Evolutionary conservation across 2,329 filamentous ascomycete genomes (phyloP).

Genomic region (Phyllosticta citrichinensis): DNA sequence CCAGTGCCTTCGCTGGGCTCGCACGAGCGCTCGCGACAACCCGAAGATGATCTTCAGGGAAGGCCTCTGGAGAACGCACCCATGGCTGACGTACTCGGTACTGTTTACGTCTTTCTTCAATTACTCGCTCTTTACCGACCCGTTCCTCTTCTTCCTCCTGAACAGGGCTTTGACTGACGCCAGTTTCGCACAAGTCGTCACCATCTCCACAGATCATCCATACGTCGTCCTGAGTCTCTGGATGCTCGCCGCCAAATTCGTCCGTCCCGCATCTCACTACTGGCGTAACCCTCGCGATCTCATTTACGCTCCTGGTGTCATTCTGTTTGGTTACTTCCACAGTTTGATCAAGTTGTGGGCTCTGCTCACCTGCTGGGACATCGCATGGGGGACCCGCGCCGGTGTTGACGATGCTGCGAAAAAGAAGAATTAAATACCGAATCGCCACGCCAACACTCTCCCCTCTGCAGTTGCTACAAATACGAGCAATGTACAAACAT

Average conservation of each 20-base stretch:
- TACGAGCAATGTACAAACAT: too few species aligned
- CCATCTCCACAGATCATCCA: constrained; percentile 13
- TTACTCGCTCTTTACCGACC: constrained; percentile 46
- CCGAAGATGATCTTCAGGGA: constrained; percentile 20
- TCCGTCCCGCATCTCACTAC: constrained; percentile 49
- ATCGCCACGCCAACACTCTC: too few species aligned
- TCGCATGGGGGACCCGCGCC: constrained; percentile 14
- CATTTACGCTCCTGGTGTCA: constrained; percentile 37
- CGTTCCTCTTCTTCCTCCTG: constrained; percentile 29
- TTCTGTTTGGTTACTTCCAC: constrained; percentile 50
- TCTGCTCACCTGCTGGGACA: constrained; percentile 33
- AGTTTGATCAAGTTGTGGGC: constrained; percentile 49
- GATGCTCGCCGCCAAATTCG: constrained; percentile 46
- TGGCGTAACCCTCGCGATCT: constrained; percentile 42
- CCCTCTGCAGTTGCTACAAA: too few species aligned
- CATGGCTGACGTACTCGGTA: constrained; percentile 48
- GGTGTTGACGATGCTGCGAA: not conserved
- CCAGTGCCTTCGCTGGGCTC: constrained; percentile 20
- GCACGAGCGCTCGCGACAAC: constrained; percentile 11
- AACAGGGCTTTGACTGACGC: constrained; percentile 14
- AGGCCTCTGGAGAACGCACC: constrained; percentile 33
- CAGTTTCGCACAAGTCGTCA: constrained; percentile 6
- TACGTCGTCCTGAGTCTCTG: constrained; percentile 27
- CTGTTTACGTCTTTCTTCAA: constrained; percentile 46
- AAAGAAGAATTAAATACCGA: not conserved